A percentile compares a stretch with the other conserved stretches of the same genome.
Conservation (phyloP, 306 rosid genomes). For the Canavalia gladiata region DNA sequence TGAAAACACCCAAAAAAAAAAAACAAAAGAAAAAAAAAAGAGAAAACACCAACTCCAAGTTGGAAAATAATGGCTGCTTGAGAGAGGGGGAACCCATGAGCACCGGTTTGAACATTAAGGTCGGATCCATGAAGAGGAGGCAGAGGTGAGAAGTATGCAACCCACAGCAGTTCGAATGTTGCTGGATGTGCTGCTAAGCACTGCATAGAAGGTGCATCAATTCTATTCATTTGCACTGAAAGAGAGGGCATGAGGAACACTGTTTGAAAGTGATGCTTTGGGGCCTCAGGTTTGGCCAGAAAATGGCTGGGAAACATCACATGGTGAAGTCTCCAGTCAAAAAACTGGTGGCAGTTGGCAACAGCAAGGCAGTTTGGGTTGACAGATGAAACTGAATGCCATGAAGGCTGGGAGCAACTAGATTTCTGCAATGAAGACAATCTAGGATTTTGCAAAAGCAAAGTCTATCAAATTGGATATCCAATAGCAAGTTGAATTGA, state of each 20-base stretch:
- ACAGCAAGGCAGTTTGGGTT: not conserved
- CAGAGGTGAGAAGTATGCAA: not conserved
- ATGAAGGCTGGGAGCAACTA: not conserved
- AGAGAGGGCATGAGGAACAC: not conserved
- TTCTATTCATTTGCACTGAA: not conserved
- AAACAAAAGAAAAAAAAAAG: too few species aligned
- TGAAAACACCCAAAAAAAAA: not conserved
- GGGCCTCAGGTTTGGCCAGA: not conserved
- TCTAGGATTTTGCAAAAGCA: not conserved
- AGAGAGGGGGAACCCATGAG: not conserved
- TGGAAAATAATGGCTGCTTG: not conserved
- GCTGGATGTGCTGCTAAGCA: not conserved
- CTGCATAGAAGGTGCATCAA: not conserved
- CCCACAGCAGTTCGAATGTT: not conserved
- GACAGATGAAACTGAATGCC: not conserved
- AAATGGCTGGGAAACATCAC: not conserved
- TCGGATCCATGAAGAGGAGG: not conserved
- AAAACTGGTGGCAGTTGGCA: not conserved
- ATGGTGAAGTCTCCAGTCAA: not conserved
- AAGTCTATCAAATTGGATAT: not conserved
- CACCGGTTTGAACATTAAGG: not conserved
- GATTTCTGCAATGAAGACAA: not conserved
- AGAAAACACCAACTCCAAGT: not conserved
- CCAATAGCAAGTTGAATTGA: not conserved
- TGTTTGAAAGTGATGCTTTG: not conserved